Conservation (phyloP, 2,329 filamentous ascomycete species). For the Teratosphaeria nubilosa region DNA sequence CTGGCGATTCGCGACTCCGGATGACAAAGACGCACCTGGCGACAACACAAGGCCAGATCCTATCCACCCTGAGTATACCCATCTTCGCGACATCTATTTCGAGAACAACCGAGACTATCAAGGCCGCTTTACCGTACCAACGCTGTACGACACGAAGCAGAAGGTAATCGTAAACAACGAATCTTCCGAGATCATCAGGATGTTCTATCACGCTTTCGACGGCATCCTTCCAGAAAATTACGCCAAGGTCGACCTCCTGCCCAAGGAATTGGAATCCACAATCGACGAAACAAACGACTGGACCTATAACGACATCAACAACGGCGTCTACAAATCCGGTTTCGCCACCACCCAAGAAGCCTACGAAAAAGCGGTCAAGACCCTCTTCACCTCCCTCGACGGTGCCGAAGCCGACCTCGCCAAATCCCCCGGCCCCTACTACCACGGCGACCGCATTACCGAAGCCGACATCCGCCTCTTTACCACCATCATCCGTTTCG, state of each 20-base stretch:
- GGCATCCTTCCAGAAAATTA: constrained; percentile 34
- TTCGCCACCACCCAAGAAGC: constrained; percentile 45
- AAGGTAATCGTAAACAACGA: constrained; percentile 82
- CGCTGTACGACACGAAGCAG: constrained; percentile 69
- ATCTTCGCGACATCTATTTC: constrained; percentile 75
- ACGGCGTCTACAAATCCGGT: constrained; percentile 41
- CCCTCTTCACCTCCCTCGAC: constrained; percentile 40
- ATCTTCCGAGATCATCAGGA: constrained; percentile 83
- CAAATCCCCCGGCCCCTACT: constrained; percentile 34
- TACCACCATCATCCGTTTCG: constrained; percentile 54
- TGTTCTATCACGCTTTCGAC: constrained; percentile 78
- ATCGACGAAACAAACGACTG: constrained; percentile 43
- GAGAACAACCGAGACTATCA: constrained; percentile 58
- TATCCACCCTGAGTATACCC: constrained; percentile 55
- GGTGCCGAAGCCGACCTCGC: constrained; percentile 35
- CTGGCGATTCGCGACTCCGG: constrained; percentile 69
- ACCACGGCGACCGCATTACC: constrained; percentile 36
- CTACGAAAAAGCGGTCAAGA: constrained; percentile 36
- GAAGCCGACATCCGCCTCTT: constrained; percentile 43
- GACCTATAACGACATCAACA: constrained; percentile 45
- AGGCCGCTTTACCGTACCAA: constrained; percentile 79
- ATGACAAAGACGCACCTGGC: constrained; percentile 46
- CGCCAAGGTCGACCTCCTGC: constrained; percentile 36
- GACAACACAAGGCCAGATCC: constrained; percentile 52
- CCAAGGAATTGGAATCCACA: constrained; percentile 31